Percentiles rank a stretch among this genome's conserved stretches.
Conservation (phyloP, 345 rosid species). For the Pelargonium nanum region DNA sequence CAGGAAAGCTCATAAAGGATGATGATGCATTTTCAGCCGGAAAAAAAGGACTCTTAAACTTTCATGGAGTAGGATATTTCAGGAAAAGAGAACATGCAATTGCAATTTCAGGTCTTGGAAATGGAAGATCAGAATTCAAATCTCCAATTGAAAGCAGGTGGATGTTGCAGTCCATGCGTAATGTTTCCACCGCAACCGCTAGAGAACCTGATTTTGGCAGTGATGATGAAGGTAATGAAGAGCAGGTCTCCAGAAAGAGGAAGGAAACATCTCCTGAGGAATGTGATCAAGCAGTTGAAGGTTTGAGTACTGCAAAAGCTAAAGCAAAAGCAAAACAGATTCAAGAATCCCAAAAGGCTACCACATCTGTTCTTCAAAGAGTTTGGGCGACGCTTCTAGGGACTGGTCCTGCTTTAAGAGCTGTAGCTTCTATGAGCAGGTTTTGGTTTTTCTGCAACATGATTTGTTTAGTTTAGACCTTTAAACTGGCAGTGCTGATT, state of each 20-base stretch:
- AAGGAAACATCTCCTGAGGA: constrained; percentile 72
- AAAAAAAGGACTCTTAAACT: constrained; percentile 16
- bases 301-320: constrained; percentile 51
- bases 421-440: constrained; percentile 81
- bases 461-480: not conserved
- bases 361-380: constrained; percentile 30
- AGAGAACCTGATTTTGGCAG: constrained; percentile 40
- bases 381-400: constrained; percentile 36
- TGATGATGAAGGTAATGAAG: constrained; percentile 47
- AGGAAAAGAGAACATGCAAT: constrained; percentile 18
- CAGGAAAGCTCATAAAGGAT: constrained; percentile 12
- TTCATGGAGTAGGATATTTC: constrained; percentile 17
- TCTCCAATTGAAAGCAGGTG: constrained; percentile 25
- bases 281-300: constrained; percentile 72
- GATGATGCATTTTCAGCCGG: constrained; percentile 8
- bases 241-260: constrained; percentile 25
- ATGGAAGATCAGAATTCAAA: constrained; percentile 19
- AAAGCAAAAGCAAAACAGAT: constrained; percentile 55
- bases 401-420: constrained; percentile 62
- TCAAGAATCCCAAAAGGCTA: constrained; percentile 43
- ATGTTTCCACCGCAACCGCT: constrained; percentile 54
- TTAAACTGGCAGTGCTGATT: not conserved
- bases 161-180: constrained; percentile 24
- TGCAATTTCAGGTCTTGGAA: constrained; percentile 14
- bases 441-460: constrained; percentile 10